These are phyloP conservation scores for Sporothrix luriei DNA, from an alignment of 2,329 filamentous ascomycete genomes.

Conservation along the genomic window DNA sequence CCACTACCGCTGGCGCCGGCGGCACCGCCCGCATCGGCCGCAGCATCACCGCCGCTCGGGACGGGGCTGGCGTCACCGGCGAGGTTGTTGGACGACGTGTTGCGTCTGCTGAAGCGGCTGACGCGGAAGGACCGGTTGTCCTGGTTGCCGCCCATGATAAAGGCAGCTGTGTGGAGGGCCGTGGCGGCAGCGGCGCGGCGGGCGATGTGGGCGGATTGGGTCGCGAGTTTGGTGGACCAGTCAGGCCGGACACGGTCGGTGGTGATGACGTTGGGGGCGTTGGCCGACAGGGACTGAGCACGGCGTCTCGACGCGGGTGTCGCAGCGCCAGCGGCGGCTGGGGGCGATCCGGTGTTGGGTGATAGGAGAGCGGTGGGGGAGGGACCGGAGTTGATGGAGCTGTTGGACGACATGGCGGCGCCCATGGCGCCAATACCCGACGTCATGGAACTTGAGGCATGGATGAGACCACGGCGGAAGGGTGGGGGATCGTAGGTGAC, in stretches of 20 bases:
- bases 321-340: constrained; percentile 37
- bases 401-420: constrained; percentile 83
- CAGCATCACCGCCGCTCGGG: constrained; percentile 8
- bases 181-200: constrained; percentile 89
- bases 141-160: constrained; percentile 74
- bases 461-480: constrained; percentile 80
- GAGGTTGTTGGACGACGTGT: constrained; percentile 45
- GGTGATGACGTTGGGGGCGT: constrained; percentile 81
- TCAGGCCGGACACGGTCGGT: constrained; percentile 92
- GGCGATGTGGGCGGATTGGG: constrained; percentile 81
- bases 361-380: constrained; percentile 45
- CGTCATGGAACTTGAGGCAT: constrained; percentile 56
- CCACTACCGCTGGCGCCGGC: constrained; percentile 36
- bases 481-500: constrained; percentile 91
- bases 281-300: constrained; percentile 72
- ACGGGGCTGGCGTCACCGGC: constrained; percentile 41
- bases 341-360: constrained; percentile 37
- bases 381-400: constrained; percentile 68
- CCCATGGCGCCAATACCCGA: constrained; percentile 49
- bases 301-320: constrained; percentile 45
- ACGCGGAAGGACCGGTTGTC: constrained; percentile 58
- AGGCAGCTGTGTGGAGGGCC: constrained; percentile 90
- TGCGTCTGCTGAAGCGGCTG: constrained; percentile 61
- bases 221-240: constrained; percentile 86
- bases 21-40: constrained; percentile 38